Evolutionary conservation across 2,329 filamentous ascomycete species (phyloP), one percentile per base, ranked within the genome.

Genomic region (Aspergillus flavus): DNA sequence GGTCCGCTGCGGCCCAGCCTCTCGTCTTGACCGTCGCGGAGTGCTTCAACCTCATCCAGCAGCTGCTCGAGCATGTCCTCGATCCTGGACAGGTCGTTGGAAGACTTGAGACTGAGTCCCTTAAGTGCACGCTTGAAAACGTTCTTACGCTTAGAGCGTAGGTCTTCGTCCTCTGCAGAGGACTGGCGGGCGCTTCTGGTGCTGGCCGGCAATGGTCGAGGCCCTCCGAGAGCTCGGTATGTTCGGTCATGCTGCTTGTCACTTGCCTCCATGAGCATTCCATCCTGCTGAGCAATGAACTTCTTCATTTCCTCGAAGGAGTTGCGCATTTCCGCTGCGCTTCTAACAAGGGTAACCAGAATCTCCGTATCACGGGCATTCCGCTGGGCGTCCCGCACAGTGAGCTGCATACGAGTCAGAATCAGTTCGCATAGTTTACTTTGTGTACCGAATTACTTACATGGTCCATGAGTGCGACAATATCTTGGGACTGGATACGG

Each of bases 291-390:
- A 57, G 91, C 90, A 65, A 99, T 91, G 73, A 96, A 90, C 67
- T 90, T 91, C 83, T 95, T 97, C 85, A 99, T 91, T 71, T 97
- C 94, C 68, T 96, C 92, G 74, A 98, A 96, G 0, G 93, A 96
- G 70, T 92, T 96, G 67, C 94, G 92, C 94, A 98, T 98, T 79
- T 99, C 95, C 14, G 95, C 90, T 4, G 95, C 94, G 60, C 93
- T 94, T 64, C 94, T 90, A 65, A 99, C 95, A 36, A 99, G 87
- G 0, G 95, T 94, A 54, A 97, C 92, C 21, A 99, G 83, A 61
- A 99, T 97, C 78, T 99, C 95, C 0, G 95, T 98, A 72, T 99
- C 95, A 52, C 95, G 88, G 53, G 95, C 95, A 78, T 95, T 98
- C 64, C 95, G 90, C 80, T 98, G 94, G 46, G 94, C 95, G 80